Evolutionary conservation across 768 basidiomycete species (phyloP).

Genomic region (Polyporus arcularius): DNA sequence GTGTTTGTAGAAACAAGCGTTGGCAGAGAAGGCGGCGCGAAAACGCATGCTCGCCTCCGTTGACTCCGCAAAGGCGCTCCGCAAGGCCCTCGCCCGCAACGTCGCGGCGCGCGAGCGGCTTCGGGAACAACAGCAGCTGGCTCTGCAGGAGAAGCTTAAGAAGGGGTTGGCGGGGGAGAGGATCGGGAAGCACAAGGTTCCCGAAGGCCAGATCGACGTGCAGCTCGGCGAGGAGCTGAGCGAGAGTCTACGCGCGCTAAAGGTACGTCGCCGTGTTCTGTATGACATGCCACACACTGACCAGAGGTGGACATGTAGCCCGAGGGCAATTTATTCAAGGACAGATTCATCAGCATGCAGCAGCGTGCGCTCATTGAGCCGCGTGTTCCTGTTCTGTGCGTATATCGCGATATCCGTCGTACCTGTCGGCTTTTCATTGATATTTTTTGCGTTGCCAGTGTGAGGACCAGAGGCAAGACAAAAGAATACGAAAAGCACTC

Average conservation of each 20-base stretch:
- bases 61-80: conserved; percentile 53
- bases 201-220: conserved; percentile 70
- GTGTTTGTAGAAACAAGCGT: conserved; percentile 55
- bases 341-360: conserved; percentile 85
- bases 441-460: conserved; percentile 43
- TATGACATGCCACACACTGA: neutral
- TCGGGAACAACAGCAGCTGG: conserved; percentile 41
- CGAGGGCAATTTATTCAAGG: conserved; percentile 91
- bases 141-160: conserved; percentile 49
- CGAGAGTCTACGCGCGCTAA: conserved; percentile 80
- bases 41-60: conserved; percentile 67
- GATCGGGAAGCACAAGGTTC: conserved; percentile 80
- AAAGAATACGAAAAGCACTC: conserved; percentile 79
- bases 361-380: conserved; percentile 88
- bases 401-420: conserved; percentile 14
- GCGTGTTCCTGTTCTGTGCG: conserved; percentile 74
- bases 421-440: neutral
- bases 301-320: conserved; percentile 49
- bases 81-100: conserved; percentile 41
- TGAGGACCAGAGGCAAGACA: conserved; percentile 47
- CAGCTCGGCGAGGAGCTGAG: conserved; percentile 90
- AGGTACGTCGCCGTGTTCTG: conserved; percentile 49
- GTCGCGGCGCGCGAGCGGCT: conserved; percentile 41
- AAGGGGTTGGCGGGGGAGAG: conserved; percentile 71
- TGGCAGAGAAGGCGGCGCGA: conserved; percentile 57